Conservation (phyloP, 257 asterid species). For the Misopates orontium region DNA sequence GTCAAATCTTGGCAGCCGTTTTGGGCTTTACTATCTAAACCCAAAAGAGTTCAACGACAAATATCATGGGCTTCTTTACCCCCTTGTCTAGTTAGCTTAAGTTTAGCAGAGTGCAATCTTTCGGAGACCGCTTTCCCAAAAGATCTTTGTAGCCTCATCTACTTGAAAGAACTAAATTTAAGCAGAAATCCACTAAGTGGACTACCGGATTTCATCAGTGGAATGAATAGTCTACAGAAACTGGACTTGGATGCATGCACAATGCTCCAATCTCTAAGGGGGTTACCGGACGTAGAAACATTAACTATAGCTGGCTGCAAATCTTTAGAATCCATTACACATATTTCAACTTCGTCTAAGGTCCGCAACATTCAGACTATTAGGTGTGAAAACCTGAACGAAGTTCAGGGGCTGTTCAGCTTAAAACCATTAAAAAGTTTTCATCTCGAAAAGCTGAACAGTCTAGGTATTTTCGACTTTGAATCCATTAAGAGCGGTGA, state of each 20-base stretch:
- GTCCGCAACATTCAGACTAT: background rate
- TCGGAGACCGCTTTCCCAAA: background rate
- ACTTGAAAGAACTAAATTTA: constrained; percentile 1
- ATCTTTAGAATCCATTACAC: background rate
- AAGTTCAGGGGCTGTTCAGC: background rate
- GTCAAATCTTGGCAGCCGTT: background rate
- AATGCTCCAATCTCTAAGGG: background rate
- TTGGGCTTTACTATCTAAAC: background rate
- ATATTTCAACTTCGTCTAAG: background rate
- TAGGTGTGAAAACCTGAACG: background rate
- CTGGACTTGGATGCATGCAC: background rate
- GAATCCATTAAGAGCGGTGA: background rate
- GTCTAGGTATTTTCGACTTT: background rate
- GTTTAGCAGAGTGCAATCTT: background rate
- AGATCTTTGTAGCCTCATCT: background rate
- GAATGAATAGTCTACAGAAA: background rate
- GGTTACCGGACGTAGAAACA: background rate
- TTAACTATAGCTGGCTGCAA: background rate
- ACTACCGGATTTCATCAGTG: background rate
- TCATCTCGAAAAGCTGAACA: background rate
- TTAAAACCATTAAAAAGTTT: background rate
- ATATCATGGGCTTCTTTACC: background rate
- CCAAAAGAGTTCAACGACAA: background rate
- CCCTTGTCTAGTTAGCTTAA: background rate
- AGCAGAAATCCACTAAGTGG: background rate